Evolutionary conservation across 352 stramenopile genomes (phyloP).

Genomic region (Phytophthora pisi): DNA sequence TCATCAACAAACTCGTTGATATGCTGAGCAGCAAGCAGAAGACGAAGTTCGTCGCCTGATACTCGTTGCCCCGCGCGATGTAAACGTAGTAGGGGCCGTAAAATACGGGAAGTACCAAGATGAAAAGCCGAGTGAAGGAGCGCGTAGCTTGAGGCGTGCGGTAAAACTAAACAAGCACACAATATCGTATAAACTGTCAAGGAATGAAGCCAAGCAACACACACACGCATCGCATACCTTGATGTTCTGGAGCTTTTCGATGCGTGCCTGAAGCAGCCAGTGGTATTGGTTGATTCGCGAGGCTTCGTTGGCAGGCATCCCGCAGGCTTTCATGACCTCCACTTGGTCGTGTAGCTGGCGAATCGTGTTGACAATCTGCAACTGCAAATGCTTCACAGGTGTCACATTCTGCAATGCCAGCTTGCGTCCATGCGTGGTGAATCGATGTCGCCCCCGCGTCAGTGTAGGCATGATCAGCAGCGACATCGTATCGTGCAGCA

Average conservation of each 20-base stretch:
- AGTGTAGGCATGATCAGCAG: constrained; percentile 72
- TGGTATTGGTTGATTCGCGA: constrained; percentile 91
- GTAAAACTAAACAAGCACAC: constrained; percentile 54
- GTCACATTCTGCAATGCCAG: constrained; percentile 48
- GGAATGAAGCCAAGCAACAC: neutral
- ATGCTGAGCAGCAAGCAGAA: constrained; percentile 80
- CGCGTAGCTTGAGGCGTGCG: constrained; percentile 86
- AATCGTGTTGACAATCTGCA: constrained; percentile 66
- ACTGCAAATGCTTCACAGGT: constrained; percentile 52
- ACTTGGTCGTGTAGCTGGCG: constrained; percentile 72
- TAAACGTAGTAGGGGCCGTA: constrained; percentile 90
- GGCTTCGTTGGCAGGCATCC: constrained; percentile 82
- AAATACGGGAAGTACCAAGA: constrained; percentile 84
- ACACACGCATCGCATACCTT: constrained; percentile 31
- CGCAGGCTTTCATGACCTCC: constrained; percentile 73
- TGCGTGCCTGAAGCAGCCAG: constrained; percentile 81
- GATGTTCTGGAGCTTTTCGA: constrained; percentile 86
- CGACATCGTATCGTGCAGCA: constrained; percentile 54
- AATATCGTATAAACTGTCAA: neutral
- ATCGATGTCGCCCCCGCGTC: constrained; percentile 72
- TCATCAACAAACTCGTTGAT: constrained; percentile 84
- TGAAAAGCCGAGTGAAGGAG: constrained; percentile 86
- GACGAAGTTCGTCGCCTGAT: constrained; percentile 68
- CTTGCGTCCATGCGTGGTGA: constrained; percentile 59
- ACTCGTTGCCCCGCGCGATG: constrained; percentile 59